Base-by-base conservation (phyloP, 2,329 filamentous ascomycete species). In the Cercospora sesami region DNA sequence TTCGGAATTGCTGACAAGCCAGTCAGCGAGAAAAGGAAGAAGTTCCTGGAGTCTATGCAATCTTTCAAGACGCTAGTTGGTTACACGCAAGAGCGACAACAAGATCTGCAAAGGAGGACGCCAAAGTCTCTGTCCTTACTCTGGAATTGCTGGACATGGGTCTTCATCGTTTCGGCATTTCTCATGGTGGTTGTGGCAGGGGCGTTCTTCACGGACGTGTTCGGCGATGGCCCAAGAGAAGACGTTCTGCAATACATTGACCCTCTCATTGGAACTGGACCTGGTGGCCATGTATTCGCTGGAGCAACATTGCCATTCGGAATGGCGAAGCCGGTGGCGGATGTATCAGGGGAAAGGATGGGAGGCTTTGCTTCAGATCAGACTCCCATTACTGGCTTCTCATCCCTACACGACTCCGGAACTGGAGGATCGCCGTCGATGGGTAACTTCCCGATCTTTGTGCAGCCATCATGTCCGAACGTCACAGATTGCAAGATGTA, bases 401-500 rank as follows among this genome's bases (percentile, higher is more conserved):
- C 77, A 8, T 74, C 72, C 4, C 81, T 84, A 78, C 84, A 86
- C 71, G 83, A 85, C 68, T 81, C 79, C 57, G 83, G 83, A 14
- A 84, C 83, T 23, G 83, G 74, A 55, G 71, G 71, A n/a, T 60
- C 76, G 81, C 86, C 90, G 0, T 91, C 88, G 2, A 79, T 92
- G 26, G 90, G 90, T 14, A 91, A 91, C 74, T 92, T 92, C 63
- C 88, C 90, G 0, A 81, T 92, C 1, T 92, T 92, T 69, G 83
- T 89, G 0, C 89, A 91, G 68, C 80, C 85, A 4, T 81, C 82
- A 33, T 92, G 90, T 70, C 81, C 84, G 0, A 83, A 80, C 14
- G 85, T 90, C 67, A 69, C 65, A 14, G 71, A 59, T 14, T 72
- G 71, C 39, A 33, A 66, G 12, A 60, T 92, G 63, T 81, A 90